Evolutionary conservation across 2,329 filamentous ascomycete species (phyloP).

Genomic region (Botrytis fabae): DNA sequence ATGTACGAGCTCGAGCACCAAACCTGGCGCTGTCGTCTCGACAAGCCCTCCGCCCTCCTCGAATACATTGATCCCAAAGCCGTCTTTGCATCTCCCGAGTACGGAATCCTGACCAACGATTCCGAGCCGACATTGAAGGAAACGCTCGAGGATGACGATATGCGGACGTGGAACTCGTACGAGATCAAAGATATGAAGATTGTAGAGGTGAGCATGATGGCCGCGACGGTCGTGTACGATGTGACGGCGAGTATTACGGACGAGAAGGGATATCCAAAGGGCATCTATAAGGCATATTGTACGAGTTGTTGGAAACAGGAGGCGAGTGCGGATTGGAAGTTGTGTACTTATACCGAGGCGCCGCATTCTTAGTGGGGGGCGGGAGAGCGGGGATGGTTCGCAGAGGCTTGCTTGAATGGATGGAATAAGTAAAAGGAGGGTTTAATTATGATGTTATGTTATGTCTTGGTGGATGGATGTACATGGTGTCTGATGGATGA

Average conservation of each 20-base stretch:
- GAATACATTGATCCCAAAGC: conserved; percentile 24
- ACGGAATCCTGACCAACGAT: conserved; percentile 20
- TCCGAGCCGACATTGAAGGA: conserved; percentile 17
- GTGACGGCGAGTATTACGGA: conserved; percentile 15
- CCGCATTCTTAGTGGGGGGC: conserved; percentile 15
- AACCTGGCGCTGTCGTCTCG: conserved; percentile 23
- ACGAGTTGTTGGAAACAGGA: conserved; percentile 22
- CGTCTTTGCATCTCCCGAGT: conserved; percentile 22
- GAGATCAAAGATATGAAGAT: conserved; percentile 23
- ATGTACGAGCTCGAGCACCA: conserved; percentile 20
- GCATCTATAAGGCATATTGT: conserved; percentile 18
- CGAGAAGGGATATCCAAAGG: conserved; percentile 9
- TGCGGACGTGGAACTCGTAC: conserved; percentile 19
- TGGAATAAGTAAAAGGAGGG: neutral
- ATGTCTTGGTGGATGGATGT: conserved; percentile 11
- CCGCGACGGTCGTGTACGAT: conserved; percentile 13
- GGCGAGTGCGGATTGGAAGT: conserved; percentile 21
- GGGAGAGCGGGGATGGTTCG: neutral
- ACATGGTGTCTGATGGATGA: conserved; percentile 7
- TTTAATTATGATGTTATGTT: conserved; percentile 9
- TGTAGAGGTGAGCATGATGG: conserved; percentile 22
- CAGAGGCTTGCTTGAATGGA: neutral
- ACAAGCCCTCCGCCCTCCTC: conserved; percentile 18
- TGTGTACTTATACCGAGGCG: conserved; percentile 21
- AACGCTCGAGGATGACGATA: conserved; percentile 22